Evolutionary conservation across 495 filamentous ascomycete genomes (phyloP).

Genomic region (Lasiosphaeria hispida): DNA sequence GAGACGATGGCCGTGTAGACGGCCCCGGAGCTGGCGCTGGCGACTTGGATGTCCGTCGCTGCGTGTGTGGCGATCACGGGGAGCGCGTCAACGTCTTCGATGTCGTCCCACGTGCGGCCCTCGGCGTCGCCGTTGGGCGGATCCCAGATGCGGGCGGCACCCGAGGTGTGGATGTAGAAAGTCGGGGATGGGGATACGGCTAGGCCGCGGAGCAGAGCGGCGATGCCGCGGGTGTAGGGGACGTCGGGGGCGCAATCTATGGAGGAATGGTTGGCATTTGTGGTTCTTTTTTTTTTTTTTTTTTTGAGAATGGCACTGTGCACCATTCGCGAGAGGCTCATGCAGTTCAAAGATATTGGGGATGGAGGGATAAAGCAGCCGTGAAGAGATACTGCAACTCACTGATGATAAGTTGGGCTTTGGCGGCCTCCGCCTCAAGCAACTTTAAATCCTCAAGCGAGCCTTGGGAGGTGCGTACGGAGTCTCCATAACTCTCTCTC

Average conservation of each 20-base stretch:
- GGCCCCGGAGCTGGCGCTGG: not conserved
- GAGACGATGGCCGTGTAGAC: slow-evolving; percentile 17
- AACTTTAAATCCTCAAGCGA: slow-evolving; percentile 1
- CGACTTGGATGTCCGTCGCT: not conserved
- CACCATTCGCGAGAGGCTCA: no score
- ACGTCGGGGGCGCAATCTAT: slow-evolving; percentile 20
- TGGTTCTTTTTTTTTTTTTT: no score
- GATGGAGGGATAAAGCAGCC: not conserved
- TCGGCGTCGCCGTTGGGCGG: not conserved
- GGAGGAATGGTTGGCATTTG: not conserved
- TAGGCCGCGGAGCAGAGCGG: slow-evolving; percentile 12
- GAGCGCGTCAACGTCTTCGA: slow-evolving; percentile 10
- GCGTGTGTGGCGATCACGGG: slow-evolving; percentile 13
- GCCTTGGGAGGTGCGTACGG: not conserved
- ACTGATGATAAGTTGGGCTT: slow-evolving; percentile 16
- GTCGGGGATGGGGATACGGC: not conserved
- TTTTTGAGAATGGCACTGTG: no score
- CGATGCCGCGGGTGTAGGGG: not conserved
- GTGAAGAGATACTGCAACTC: not conserved
- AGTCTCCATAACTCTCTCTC: not conserved
- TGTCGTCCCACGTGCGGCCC: slow-evolving; percentile 15
- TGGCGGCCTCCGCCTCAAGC: slow-evolving; percentile 6
- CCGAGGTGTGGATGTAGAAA: slow-evolving; percentile 20
- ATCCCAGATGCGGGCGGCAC: slow-evolving; percentile 17
- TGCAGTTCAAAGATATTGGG: not conserved